Evolutionary conservation across 306 rosid genomes (phyloP).

Genomic region (Quercus bicolor): DNA sequence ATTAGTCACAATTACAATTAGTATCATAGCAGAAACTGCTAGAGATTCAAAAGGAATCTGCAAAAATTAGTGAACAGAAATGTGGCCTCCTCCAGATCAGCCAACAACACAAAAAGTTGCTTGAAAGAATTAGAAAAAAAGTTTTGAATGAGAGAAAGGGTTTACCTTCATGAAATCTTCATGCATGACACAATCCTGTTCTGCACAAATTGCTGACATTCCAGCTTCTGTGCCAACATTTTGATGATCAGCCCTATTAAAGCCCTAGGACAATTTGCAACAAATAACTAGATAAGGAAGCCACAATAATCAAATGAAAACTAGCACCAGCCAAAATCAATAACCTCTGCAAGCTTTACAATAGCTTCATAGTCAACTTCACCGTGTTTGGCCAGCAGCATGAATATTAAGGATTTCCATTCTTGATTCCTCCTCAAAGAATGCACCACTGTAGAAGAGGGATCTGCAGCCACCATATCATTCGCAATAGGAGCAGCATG

Average conservation of each 20-base stretch:
- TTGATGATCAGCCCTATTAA: slow-evolving; percentile 89
- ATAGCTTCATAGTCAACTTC: slow-evolving; percentile 98
- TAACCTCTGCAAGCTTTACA: slow-evolving; percentile 92
- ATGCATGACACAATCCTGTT: slow-evolving; percentile 88
- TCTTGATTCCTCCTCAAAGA: slow-evolving; percentile 56
- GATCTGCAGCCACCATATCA: no score
- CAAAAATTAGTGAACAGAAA: neutral
- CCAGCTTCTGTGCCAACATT: slow-evolving; percentile 98
- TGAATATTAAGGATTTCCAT: slow-evolving; percentile 95
- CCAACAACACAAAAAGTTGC: neutral
- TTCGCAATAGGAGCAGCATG: no score
- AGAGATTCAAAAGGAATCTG: neutral
- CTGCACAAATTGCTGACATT: slow-evolving; percentile 92
- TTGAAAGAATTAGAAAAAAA: neutral
- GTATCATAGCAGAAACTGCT: neutral
- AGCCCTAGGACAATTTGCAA: slow-evolving; percentile 51
- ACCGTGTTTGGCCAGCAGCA: slow-evolving; percentile 74
- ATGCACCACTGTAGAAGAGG: no score
- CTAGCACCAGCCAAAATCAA: slow-evolving; percentile 11
- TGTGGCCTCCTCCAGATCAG: neutral
- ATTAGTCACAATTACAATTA: neutral
- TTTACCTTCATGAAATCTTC: slow-evolving; percentile 96
- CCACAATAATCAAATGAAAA: neutral
- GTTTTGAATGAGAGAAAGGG: neutral
- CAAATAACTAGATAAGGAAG: slow-evolving; percentile 9